Evolutionary conservation across 2,329 filamentous ascomycete genomes (phyloP).

Genomic region (Aspergillus oerlinghausenensis): DNA sequence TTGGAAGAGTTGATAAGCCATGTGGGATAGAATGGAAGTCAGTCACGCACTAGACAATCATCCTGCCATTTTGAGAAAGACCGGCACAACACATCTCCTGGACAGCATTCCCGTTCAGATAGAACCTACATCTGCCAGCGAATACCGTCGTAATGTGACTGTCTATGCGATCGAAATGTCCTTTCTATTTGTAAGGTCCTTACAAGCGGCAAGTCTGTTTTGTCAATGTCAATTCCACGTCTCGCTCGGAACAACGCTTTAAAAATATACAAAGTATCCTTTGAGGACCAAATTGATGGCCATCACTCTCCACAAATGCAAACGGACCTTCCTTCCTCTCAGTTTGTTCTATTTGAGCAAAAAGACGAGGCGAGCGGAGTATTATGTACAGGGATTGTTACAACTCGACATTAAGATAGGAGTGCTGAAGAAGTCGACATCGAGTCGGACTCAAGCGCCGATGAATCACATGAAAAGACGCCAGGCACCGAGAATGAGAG

Average conservation of each 20-base stretch:
- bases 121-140: neutral
- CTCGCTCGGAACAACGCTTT: neutral
- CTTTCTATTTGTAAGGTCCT: neutral
- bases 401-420: neutral
- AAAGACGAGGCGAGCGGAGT: neutral
- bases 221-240: neutral
- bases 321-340: neutral
- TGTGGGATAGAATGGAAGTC: neutral
- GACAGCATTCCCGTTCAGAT: neutral
- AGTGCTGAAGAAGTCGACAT: neutral
- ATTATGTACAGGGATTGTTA: neutral
- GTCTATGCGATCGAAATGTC: neutral
- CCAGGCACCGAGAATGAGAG: constrained; percentile 64
- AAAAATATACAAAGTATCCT: neutral
- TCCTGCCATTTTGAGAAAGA: neutral
- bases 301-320: neutral
- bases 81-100: neutral
- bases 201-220: neutral
- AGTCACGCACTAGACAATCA: neutral
- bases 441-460: neutral
- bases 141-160: neutral
- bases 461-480: constrained; percentile 55
- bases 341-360: neutral
- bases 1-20: neutral
- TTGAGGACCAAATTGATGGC: neutral